phyloP scores from a whole-genome alignment of 495 filamentous ascomycete species.

The Annulohypoxylon moriforme region DNA sequence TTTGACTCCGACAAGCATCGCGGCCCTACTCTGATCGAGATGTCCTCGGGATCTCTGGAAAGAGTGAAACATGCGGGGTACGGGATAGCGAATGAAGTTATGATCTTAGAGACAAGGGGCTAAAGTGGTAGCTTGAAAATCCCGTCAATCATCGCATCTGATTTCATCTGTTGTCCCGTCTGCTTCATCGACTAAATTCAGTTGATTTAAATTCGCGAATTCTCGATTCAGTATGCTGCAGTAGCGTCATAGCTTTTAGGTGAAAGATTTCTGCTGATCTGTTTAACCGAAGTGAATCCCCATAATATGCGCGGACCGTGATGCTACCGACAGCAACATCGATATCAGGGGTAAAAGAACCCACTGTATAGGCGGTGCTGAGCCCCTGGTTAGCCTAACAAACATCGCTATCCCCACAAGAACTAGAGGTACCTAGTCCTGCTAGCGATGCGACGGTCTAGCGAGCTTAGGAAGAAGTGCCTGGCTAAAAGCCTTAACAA shows the following conservation, averaged over 20 bases:
- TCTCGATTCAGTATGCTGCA: slow-evolving; percentile 30
- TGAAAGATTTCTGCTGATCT: slow-evolving; percentile 11
- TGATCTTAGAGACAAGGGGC: slow-evolving; percentile 6
- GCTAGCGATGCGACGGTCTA: slow-evolving; percentile 7
- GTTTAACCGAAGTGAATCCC: slow-evolving; percentile 33
- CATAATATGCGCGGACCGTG: slow-evolving; percentile 23
- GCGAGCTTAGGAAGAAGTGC: neutral
- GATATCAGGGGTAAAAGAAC: slow-evolving; percentile 14
- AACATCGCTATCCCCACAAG: neutral
- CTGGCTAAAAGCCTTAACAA: slow-evolving; percentile 14
- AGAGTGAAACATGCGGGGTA: slow-evolving; percentile 45
- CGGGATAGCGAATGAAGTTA: slow-evolving; percentile 27
- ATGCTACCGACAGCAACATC: slow-evolving; percentile 23
- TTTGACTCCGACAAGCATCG: slow-evolving; percentile 8
- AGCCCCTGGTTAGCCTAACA: neutral
- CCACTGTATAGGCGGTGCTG: slow-evolving; percentile 19
- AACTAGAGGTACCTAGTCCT: slow-evolving; percentile 7
- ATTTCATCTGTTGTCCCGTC: slow-evolving; percentile 4
- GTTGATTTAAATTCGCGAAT: slow-evolving; percentile 23
- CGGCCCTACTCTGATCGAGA: slow-evolving; percentile 3
- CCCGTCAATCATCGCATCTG: slow-evolving; percentile 14
- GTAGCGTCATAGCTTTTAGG: slow-evolving; percentile 14
- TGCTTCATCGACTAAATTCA: neutral
- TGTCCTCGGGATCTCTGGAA: slow-evolving; percentile 11
- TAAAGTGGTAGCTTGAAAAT: neutral